A percentile compares a stretch with the other conserved stretches of the same genome.
Conservation (phyloP, 1,284 basidiomycete genomes). For the Testicularia cyperi region DNA sequence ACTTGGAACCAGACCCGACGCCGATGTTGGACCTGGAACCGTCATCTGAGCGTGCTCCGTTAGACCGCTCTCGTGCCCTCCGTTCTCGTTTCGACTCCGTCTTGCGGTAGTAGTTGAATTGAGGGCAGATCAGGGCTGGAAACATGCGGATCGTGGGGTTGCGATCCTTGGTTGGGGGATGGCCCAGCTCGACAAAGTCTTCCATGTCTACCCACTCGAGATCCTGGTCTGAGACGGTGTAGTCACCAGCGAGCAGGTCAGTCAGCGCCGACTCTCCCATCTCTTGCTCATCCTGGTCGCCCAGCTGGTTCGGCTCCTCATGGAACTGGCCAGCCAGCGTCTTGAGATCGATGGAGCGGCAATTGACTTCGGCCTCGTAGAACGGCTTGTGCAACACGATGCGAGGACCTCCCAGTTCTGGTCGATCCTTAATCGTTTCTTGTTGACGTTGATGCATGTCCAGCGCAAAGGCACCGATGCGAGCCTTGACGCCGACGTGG, state of each 20-base stretch:
- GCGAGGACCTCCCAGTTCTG: slow-evolving; percentile 62
- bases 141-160: slow-evolving; percentile 68
- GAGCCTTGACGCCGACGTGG: slow-evolving; percentile 79
- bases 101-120: slow-evolving; percentile 72
- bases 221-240: slow-evolving; percentile 30
- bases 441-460: slow-evolving; percentile 92
- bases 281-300: slow-evolving; percentile 50
- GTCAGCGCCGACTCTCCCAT: slow-evolving; percentile 44
- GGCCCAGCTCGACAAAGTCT: slow-evolving; percentile 80
- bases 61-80: slow-evolving; percentile 52
- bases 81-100: slow-evolving; percentile 63
- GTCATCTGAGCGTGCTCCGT: neutral
- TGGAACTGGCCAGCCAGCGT: slow-evolving; percentile 75
- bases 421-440: slow-evolving; percentile 65
- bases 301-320: slow-evolving; percentile 16
- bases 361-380: slow-evolving; percentile 84
- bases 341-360: slow-evolving; percentile 77
- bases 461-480: slow-evolving; percentile 77
- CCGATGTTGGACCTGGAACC: neutral
- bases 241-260: slow-evolving; percentile 32
- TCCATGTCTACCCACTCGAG: slow-evolving; percentile 73
- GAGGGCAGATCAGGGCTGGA: slow-evolving; percentile 75
- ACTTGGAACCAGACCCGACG: too few relatives aligned
- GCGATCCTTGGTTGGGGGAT: slow-evolving; percentile 62
- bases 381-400: slow-evolving; percentile 74